Conservation (phyloP, 179 eudicot species). For the Sideroxylon spinosum region DNA sequence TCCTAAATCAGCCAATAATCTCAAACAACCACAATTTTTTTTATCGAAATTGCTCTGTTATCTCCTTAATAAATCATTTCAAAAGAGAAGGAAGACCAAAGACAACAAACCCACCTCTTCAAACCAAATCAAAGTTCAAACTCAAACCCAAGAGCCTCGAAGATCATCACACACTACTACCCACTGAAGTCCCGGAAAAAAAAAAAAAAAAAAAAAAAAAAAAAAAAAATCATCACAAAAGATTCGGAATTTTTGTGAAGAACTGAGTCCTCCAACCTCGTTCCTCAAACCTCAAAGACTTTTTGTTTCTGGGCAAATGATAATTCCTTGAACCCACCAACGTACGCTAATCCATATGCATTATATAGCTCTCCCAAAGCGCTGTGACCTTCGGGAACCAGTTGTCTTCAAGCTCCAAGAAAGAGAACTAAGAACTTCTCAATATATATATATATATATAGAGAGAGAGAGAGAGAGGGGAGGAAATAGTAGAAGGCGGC, state of each 20-base stretch:
- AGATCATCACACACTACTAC: conserved; percentile 17
- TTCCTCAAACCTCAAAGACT: conserved; percentile 13
- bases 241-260: conserved; percentile 13
- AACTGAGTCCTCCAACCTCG: conserved; percentile 17
- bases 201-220: too few relatives aligned
- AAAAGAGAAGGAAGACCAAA: neutral
- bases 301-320: conserved; percentile 6
- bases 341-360: conserved; percentile 28
- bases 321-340: conserved; percentile 26
- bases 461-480: conserved; percentile 19
- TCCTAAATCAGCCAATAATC: conserved; percentile 25
- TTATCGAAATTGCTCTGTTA: conserved; percentile 1
- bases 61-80: neutral
- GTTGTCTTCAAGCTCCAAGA: conserved; percentile 23
- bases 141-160: conserved; percentile 10
- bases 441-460: neutral
- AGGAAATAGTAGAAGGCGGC: conserved; percentile 22
- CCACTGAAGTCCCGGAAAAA: conserved; percentile 8
- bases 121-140: conserved; percentile 25
- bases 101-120: conserved; percentile 27
- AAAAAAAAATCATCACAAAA: conserved; percentile 21
- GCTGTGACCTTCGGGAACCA: conserved; percentile 20
- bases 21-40: conserved; percentile 1
- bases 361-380: conserved; percentile 9
- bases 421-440: neutral